These are phyloP conservation scores for Phytopythium oedochilum DNA, from an alignment of 352 stramenopile species.

Conservation along the genomic window DNA sequence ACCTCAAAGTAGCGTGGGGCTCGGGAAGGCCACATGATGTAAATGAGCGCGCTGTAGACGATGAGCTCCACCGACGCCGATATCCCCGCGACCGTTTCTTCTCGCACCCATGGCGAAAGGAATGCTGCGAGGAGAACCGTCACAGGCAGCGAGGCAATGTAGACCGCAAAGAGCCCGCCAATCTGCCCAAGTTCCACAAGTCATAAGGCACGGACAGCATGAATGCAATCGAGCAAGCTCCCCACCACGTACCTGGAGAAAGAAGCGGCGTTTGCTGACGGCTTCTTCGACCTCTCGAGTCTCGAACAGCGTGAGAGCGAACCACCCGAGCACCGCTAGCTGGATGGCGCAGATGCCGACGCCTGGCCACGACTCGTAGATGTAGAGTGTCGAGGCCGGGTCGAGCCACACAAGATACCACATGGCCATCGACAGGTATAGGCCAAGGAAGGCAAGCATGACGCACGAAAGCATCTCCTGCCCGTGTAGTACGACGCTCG, in stretches of 20 bases:
- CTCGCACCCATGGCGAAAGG: constrained; percentile 71
- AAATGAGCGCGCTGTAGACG: constrained; percentile 64
- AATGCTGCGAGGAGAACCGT: constrained; percentile 70
- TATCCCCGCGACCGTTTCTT: constrained; percentile 65
- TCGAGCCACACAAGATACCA: constrained; percentile 80
- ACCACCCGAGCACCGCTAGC: constrained; percentile 56
- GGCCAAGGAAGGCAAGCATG: constrained; percentile 49
- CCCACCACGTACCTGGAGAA: constrained; percentile 48
- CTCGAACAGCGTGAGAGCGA: constrained; percentile 57
- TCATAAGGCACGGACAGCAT: too few relatives aligned
- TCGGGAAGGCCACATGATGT: constrained; percentile 61
- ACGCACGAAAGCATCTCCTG: constrained; percentile 67
- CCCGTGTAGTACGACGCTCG: constrained; percentile 46
- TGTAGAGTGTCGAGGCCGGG: constrained; percentile 73
- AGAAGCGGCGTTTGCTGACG: constrained; percentile 54
- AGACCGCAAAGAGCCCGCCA: constrained; percentile 56
- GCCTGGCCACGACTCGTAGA: constrained; percentile 76
- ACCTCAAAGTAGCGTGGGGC: constrained; percentile 79
- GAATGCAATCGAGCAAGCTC: too few relatives aligned
- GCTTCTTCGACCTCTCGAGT: constrained; percentile 60
- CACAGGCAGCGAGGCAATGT: constrained; percentile 64
- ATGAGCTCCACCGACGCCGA: constrained; percentile 42
- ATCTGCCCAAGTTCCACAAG: constrained; percentile 33
- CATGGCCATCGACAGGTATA: constrained; percentile 78
- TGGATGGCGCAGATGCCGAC: constrained; percentile 63